These are phyloP conservation scores for Dictyostelium intermedium DNA, from an alignment of 78 protist genomes.

Conservation along the genomic window DNA sequence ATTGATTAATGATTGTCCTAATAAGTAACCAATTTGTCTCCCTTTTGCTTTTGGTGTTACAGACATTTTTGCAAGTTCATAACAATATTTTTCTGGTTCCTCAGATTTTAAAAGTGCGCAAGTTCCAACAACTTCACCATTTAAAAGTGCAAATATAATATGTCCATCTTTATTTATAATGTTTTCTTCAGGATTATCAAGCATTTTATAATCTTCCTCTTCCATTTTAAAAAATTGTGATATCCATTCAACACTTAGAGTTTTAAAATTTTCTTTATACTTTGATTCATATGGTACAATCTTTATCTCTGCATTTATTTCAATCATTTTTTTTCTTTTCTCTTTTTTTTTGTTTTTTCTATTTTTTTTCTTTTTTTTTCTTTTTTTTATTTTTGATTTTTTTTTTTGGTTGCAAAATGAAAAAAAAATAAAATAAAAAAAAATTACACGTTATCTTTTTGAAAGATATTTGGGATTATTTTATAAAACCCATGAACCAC, in stretches of 20 bases:
- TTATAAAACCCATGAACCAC: too few species aligned
- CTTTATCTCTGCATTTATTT: background rate
- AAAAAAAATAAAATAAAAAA: too few species aligned
- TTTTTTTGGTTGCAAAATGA: too few species aligned
- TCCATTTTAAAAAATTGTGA: background rate
- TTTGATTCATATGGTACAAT: background rate
- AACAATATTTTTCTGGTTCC: background rate
- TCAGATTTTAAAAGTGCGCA: background rate
- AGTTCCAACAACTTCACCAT: background rate
- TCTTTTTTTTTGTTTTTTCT: too few species aligned
- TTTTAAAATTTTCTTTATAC: background rate
- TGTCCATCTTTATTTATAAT: background rate
- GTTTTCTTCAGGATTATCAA: background rate
- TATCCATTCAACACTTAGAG: background rate
- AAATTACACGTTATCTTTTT: too few species aligned
- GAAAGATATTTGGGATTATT: too few species aligned
- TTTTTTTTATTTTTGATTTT: too few species aligned
- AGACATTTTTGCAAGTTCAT: background rate
- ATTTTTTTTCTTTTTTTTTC: too few species aligned
- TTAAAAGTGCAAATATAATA: background rate
- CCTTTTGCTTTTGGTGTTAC: slow-evolving; percentile 18
- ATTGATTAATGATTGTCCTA: background rate
- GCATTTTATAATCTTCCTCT: background rate
- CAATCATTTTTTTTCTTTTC: background rate
- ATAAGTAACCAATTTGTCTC: background rate